These are phyloP conservation scores for Colletotrichum sp. DNA, from an alignment of 2,329 filamentous ascomycete species.

Conservation along the genomic window DNA sequence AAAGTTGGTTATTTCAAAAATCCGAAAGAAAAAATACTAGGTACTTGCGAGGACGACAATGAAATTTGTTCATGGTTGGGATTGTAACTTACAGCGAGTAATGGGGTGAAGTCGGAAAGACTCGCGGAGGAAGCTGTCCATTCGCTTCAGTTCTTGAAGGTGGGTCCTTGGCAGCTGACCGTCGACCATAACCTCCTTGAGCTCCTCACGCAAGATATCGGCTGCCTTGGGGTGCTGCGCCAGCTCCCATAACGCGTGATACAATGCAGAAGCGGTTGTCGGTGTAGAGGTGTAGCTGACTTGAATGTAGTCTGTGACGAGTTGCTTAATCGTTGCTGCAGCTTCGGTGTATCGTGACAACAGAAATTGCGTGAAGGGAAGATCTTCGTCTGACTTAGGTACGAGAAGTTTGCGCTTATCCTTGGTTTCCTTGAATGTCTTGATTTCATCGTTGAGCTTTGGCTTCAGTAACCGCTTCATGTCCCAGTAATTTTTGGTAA, in stretches of 20 bases:
- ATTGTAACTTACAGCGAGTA: neutral
- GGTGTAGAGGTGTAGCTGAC: neutral
- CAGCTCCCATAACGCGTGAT: neutral
- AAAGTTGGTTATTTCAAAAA: neutral
- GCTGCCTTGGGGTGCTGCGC: neutral
- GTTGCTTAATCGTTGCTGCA: neutral
- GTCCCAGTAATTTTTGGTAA: neutral
- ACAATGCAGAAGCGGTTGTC: neutral
- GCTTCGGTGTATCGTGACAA: neutral
- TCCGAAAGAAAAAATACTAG: neutral
- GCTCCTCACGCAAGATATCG: neutral
- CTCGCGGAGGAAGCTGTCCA: neutral
- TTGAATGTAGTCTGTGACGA: neutral
- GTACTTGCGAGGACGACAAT: neutral
- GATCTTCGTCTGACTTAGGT: neutral
- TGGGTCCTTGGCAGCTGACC: neutral
- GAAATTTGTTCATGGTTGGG: neutral
- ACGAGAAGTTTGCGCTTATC: neutral
- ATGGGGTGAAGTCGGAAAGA: neutral
- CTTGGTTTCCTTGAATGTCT: neutral
- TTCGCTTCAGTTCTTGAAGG: neutral
- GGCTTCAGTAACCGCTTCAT: neutral
- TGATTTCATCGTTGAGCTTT: neutral
- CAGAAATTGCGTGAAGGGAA: neutral
- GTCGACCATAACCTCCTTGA: neutral